Base-by-base conservation (phyloP, 2,329 filamentous ascomycete species). In the Penicillium expansum region DNA sequence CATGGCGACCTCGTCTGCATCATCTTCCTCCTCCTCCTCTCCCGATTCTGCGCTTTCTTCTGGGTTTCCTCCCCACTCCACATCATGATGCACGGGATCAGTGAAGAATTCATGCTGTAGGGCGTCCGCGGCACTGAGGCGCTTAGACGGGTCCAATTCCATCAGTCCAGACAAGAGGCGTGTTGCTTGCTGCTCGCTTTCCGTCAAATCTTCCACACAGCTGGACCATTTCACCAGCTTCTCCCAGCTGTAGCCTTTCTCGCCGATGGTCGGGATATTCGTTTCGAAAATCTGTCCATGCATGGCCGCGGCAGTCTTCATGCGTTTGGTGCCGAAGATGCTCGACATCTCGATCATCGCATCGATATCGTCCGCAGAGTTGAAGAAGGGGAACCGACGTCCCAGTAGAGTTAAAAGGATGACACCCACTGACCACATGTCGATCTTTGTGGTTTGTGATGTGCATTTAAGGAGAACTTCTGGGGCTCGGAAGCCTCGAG, bases 391-490 rank as follows among this genome's bases (percentile, higher is more conserved):
- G 68, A 99, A 99, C 4, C 94, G 87, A 55, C 89, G 89, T 39
- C 90, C 93, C 14, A 99, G 80, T 61, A 99, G 89, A 0, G 94
- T 99, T n/a, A 99, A 81, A 2, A 99, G 82, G 54, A 99, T 96
- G n/a, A 99, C 92, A 41, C 94, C 94, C 0, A 88, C 92, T 24
- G 91, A 96, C 94, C 94, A 99, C 63, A 99, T 89, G 72, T 99
- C 94, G 65, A 99, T 94, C 65, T 93, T 89, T 42, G 90, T 93
- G 4, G 89, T 95, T 74, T 99, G 94, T 62, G 92, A 89, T 0
- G 92, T 97, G 77, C 94, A 99, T 75, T 99, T 99, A 76, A 97
- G 90, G 1, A 99, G 82, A 3, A 99, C 94, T 74, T 99, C 94
- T 8, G 94, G 94, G 0, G 94, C 94, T 53, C 94, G 90, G 76